phyloP scores from a whole-genome alignment of 2,329 filamentous ascomycete species.

The Emergomyces africanus region DNA sequence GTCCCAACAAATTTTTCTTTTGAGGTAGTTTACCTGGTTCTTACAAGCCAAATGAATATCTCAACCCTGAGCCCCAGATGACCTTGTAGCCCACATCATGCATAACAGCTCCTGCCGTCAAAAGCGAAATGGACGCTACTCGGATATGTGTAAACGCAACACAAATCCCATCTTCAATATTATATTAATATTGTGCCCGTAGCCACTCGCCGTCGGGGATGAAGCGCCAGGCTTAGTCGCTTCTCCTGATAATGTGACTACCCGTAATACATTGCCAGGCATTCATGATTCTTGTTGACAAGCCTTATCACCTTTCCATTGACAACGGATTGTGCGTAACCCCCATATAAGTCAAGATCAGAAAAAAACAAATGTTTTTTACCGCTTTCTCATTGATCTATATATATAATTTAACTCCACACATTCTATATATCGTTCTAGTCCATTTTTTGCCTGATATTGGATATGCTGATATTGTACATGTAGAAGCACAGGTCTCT shows the following conservation, averaged over 20 bases:
- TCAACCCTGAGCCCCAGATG: not conserved
- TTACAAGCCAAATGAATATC: not conserved
- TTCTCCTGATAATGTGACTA: no score
- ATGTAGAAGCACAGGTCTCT: not conserved
- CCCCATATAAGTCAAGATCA: not conserved
- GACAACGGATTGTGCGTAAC: not conserved
- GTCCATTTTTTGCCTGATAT: not conserved
- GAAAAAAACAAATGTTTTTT: not conserved
- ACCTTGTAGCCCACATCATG: not conserved
- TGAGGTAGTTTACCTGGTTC: conserved; percentile 11
- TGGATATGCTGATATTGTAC: no score
- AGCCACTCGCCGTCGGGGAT: not conserved
- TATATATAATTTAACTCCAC: not conserved
- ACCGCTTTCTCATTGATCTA: not conserved
- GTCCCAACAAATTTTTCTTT: conserved; percentile 13
- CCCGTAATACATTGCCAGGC: not conserved
- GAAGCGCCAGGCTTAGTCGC: no score
- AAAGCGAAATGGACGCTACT: not conserved
- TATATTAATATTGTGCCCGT: not conserved
- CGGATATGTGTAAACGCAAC: not conserved
- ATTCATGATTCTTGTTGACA: not conserved
- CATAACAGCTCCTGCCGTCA: not conserved
- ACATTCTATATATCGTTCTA: not conserved
- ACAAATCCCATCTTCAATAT: not conserved
- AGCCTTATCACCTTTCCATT: not conserved